phyloP scores from a whole-genome alignment of 768 basidiomycete species.

The Terana coerulea region DNA sequence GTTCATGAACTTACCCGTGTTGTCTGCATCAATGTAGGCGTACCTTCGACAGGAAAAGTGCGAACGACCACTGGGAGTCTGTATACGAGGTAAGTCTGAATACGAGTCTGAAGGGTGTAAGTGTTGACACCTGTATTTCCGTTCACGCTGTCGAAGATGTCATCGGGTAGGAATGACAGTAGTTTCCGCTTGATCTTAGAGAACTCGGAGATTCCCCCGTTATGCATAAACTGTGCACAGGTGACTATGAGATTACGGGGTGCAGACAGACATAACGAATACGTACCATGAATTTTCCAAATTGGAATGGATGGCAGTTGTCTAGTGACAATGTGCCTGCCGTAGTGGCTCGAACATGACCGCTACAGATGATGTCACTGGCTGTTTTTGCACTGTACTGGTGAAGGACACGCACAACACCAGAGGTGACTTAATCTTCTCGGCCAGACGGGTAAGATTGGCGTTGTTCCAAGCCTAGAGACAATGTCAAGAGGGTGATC shows the following conservation, averaged over 20 bases:
- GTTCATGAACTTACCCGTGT: not conserved
- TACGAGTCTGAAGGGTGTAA: not conserved
- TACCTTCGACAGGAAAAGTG: constrained; percentile 83
- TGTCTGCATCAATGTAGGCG: not conserved
- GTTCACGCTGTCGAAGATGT: constrained; percentile 80
- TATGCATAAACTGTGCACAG: constrained; percentile 87
- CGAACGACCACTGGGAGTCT: constrained; percentile 99
- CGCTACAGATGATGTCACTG: constrained; percentile 43
- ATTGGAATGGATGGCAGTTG: constrained; percentile 93
- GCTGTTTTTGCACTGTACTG: not conserved
- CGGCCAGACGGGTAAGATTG: constrained; percentile 89
- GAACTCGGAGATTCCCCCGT: constrained; percentile 91
- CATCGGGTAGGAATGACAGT: constrained; percentile 73
- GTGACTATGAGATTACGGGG: not conserved
- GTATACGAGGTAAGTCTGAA: not conserved
- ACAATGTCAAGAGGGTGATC: not conserved
- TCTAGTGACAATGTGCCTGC: constrained; percentile 88
- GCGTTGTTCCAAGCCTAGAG: constrained; percentile 92
- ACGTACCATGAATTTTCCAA: constrained; percentile 86
- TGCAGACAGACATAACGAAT: not conserved
- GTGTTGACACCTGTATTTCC: constrained; percentile 79
- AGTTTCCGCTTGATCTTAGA: constrained; percentile 73
- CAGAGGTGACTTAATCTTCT: constrained; percentile 94
- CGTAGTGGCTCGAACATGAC: constrained; percentile 92
- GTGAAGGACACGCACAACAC: constrained; percentile 66